These are phyloP conservation scores for Cicer cuneatum DNA, from an alignment of 306 rosid species.

Conservation along the genomic window DNA sequence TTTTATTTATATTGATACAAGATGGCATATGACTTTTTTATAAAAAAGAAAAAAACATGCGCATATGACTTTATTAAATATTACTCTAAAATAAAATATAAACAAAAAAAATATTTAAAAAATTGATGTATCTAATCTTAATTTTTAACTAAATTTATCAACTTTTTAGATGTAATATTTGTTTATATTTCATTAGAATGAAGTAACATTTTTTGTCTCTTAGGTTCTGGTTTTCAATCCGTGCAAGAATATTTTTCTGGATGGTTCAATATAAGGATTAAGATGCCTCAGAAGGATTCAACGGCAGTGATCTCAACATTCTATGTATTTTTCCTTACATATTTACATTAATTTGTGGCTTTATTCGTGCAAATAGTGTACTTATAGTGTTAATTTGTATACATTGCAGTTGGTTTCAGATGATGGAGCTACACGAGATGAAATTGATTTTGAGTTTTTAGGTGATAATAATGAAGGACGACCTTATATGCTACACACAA, in stretches of 20 bases:
- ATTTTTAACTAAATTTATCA: no score
- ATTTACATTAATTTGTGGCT: neutral
- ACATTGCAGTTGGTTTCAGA: conserved; percentile 37
- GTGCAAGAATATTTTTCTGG: conserved; percentile 21
- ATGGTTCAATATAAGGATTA: conserved; percentile 40
- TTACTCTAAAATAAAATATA: no score
- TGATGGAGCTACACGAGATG: conserved; percentile 1
- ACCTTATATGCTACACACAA: conserved; percentile 40
- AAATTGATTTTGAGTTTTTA: conserved; percentile 51
- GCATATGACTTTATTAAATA: no score
- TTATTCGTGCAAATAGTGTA: neutral
- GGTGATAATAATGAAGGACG: conserved; percentile 6
- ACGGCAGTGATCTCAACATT: conserved; percentile 39
- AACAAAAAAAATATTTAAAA: no score
- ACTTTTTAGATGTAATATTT: no score
- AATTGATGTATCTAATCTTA: no score
- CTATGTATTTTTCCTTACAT: conserved; percentile 31
- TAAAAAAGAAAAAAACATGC: no score
- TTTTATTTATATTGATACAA: no score
- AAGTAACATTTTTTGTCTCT: neutral
- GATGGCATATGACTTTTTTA: no score
- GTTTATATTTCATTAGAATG: no score
- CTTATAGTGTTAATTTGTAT: neutral
- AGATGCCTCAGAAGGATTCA: conserved; percentile 25
- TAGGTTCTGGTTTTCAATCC: conserved; percentile 30